These are phyloP conservation scores for Dactylonectria estremocensis DNA, from an alignment of 2,329 filamentous ascomycete genomes.

Conservation along the genomic window DNA sequence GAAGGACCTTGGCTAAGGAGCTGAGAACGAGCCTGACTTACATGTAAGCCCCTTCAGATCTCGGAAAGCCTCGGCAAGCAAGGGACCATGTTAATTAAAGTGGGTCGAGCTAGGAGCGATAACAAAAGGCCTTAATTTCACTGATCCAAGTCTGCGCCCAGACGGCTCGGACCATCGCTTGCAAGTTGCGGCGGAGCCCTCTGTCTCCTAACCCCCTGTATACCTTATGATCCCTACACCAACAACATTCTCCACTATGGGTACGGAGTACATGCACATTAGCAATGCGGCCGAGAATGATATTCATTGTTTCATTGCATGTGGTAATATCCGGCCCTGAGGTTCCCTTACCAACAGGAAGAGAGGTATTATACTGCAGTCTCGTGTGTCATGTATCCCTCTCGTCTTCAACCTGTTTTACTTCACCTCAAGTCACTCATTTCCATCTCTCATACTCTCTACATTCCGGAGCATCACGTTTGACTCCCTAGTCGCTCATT, in stretches of 20 bases:
- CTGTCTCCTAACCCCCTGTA: not conserved
- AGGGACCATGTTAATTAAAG: constrained; percentile 1
- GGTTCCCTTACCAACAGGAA: constrained; percentile 13
- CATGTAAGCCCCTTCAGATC: not conserved
- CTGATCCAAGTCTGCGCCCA: not conserved
- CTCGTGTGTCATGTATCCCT: not conserved
- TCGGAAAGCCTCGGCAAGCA: not conserved
- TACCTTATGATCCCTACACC: constrained; percentile 1
- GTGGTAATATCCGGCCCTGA: not conserved
- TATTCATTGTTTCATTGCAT: constrained; percentile 13
- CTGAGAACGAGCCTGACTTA: not conserved
- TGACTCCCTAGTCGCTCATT: constrained; percentile 13
- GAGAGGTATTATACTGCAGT: constrained; percentile 15
- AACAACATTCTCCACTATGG: constrained; percentile 4
- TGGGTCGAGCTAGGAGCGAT: not conserved
- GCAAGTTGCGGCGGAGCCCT: not conserved
- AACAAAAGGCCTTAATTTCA: constrained; percentile 6
- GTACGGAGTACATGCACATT: constrained; percentile 7
- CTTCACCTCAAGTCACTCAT: constrained; percentile 15
- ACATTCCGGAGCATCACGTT: constrained; percentile 3
- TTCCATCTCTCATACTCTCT: constrained; percentile 7
- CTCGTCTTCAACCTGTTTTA: not conserved
- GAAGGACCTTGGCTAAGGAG: not conserved
- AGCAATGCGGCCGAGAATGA: constrained; percentile 3
- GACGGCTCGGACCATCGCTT: constrained; percentile 4